Evolutionary conservation across 2,329 filamentous ascomycete species (phyloP), one percentile per base, ranked within the genome.

Genomic region (Curvularia spicifera): DNA sequence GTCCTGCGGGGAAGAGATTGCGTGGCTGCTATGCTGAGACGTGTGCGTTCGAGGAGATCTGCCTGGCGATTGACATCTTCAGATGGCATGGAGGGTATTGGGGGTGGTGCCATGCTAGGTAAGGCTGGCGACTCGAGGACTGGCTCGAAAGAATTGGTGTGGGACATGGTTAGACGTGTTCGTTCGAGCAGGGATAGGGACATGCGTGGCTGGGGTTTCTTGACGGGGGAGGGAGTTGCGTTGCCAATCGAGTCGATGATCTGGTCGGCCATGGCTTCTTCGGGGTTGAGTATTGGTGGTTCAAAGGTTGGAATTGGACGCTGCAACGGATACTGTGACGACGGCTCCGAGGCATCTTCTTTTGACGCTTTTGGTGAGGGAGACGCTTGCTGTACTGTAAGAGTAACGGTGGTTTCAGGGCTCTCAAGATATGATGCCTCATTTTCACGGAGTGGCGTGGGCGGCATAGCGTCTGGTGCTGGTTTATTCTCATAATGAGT

Each of bases 11-110:
- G 67, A 3, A 69, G 63, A 1, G 86, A 83, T 47, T 65, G 56
- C 46, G 85, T 80, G 3, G 87, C 82, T 0, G 88, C 86, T 87
- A 97, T 94, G 18, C 91, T 93, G 53, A 92, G 83, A 18, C 90
- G 87, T 0, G 93, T 96, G 47, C 93, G 89, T 71, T 92, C 92
- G 4, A 89, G 84, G 35, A 77, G 67, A 0, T 89, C 80, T n/a
- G 68, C 56, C 60, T 69, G 69, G 12, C 60, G 68, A 53, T 81
- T 59, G 13, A 59, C 31, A 9, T 57, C 44, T 5, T 63, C 54
- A 33, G 56, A 63, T 28, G 62, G 62, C 47, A 58, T 55, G 4
- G 42, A 15, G 24, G 58, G 64, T 20, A 64, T 56, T 31, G 57
- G 64, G 22, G 64, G 58, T 10, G 59, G 53, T 3, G 61, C 63